Evolutionary conservation across 164 flowering plant species (phyloP).

Genomic region (Kalanchoe fedtschenkoi): DNA sequence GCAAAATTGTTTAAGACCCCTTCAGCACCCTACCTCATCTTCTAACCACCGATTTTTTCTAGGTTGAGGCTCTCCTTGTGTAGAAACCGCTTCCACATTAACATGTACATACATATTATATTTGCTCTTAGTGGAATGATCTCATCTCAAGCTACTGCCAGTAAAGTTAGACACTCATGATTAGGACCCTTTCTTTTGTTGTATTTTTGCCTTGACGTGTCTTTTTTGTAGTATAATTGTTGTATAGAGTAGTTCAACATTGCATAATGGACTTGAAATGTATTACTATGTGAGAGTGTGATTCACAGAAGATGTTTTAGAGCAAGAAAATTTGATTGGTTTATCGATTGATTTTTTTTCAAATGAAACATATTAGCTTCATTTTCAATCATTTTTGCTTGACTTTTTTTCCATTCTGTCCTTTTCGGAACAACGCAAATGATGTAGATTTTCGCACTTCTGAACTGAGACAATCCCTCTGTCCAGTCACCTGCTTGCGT

Average conservation of each 20-base stretch:
- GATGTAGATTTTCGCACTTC: too few relatives aligned
- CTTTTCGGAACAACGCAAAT: too few relatives aligned
- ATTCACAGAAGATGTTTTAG: neutral
- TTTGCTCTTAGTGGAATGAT: slow-evolving; percentile 2
- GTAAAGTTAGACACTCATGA: neutral
- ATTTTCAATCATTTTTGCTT: too few relatives aligned
- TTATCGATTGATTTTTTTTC: neutral
- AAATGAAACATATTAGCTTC: too few relatives aligned
- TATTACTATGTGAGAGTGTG: neutral
- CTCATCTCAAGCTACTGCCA: slow-evolving; percentile 5
- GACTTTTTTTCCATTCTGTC: too few relatives aligned
- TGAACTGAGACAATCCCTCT: too few relatives aligned
- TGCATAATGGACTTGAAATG: neutral
- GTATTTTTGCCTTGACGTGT: neutral
- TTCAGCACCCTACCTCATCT: too few relatives aligned
- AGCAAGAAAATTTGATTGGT: neutral
- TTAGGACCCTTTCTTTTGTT: neutral
- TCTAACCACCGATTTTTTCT: neutral
- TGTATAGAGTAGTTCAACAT: neutral
- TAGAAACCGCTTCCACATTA: neutral
- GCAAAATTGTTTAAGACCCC: neutral
- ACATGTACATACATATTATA: neutral
- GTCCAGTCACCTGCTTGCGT: too few relatives aligned
- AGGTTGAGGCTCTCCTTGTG: neutral
- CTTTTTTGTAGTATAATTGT: neutral